Base-by-base conservation (phyloP, 495 filamentous ascomycete genomes). In the Pyrenula aspistea region DNA sequence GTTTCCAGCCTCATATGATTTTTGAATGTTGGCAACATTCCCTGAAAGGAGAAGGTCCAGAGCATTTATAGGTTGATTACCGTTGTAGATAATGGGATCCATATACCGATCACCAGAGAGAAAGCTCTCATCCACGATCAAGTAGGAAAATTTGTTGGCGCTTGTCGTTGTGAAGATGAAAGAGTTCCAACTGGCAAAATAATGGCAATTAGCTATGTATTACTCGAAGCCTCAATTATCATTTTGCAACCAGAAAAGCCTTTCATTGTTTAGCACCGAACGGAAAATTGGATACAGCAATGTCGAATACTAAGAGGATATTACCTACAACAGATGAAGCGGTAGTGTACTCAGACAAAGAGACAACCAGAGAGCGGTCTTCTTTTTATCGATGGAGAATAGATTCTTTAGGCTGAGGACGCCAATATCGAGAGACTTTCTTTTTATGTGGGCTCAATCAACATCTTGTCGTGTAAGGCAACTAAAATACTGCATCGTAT, bases 351-450 rank as follows among this genome's bases (percentile, higher is more conserved):
- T 52, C 50, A 52, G 22, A 21, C 50, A 20, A 8, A 78, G 57
- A 19, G 71, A 60, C 2, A 65, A 55, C 49, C 69, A 74, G 54
- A 79, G 49, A 2, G 66, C 24, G 22, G 66, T 66, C 57, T 76
- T 57, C 15, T 62, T 62, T 49, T 58, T 61, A 15, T 67, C 67
- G 53, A 82, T 70, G 24, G 65, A 58, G 12, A 53, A 31, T 1
- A 81, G 63, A 61, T 81, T 81, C 12, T 74, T 67, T 22, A 78
- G 52, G 21, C 75, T 79, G 20, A 73, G 75, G 25, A 78, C 62
- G 11, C 78, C 78, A 48, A 80, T 79, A 63, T 82, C 73, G 56
- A 82, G 60, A 77, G 77, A 80, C n/a, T 53, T 65, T 57, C 62
- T 65, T 48, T 60, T 66, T 12, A 55, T 49, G 58, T 81, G 79